A percentile compares a stretch with the other conserved stretches of the same genome.
Conservation (phyloP, 148 eudicot genomes). For the Rhododendron vialii region DNA sequence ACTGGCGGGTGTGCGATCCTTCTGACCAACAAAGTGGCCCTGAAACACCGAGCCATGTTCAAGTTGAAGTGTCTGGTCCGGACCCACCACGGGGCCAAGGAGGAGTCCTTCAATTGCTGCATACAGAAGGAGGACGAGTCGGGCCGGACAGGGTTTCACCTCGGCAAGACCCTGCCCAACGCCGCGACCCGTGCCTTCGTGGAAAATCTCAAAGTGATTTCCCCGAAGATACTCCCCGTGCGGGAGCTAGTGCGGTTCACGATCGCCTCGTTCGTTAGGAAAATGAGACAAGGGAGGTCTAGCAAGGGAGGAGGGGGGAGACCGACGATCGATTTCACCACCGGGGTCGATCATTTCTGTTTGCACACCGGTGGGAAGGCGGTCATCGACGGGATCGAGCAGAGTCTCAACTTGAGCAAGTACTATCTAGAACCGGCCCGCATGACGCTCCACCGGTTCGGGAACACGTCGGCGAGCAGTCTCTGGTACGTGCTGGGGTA, state of each 20-base stretch:
- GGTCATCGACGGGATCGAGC: conserved; percentile 33
- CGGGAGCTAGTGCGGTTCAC: conserved; percentile 43
- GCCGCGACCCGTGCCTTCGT: conserved; percentile 56
- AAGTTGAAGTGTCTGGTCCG: conserved; percentile 58
- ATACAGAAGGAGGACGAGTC: conserved; percentile 55
- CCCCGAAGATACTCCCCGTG: conserved; percentile 53
- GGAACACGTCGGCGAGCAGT: conserved; percentile 49
- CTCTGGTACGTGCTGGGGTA: conserved; percentile 47
- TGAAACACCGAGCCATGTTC: conserved; percentile 42
- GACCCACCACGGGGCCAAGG: conserved; percentile 62
- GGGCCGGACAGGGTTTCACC: conserved; percentile 55
- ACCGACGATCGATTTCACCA: conserved; percentile 19
- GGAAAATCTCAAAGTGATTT: conserved; percentile 47
- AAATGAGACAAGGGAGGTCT: neutral
- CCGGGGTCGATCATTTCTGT: conserved; percentile 43
- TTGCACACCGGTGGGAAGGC: conserved; percentile 47
- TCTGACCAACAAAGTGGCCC: conserved; percentile 47
- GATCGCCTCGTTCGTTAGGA: neutral
- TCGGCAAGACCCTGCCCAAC: conserved; percentile 56
- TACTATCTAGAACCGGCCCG: conserved; percentile 39
- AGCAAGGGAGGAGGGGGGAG: neutral
- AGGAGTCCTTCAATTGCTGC: conserved; percentile 64
- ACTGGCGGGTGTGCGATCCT: conserved; percentile 68
- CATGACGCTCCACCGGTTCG: conserved; percentile 47
- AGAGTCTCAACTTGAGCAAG: conserved; percentile 25